These are phyloP conservation scores for Erigeron philadelphicus DNA, from an alignment of 140 eudicot genomes.

Conservation along the genomic window DNA sequence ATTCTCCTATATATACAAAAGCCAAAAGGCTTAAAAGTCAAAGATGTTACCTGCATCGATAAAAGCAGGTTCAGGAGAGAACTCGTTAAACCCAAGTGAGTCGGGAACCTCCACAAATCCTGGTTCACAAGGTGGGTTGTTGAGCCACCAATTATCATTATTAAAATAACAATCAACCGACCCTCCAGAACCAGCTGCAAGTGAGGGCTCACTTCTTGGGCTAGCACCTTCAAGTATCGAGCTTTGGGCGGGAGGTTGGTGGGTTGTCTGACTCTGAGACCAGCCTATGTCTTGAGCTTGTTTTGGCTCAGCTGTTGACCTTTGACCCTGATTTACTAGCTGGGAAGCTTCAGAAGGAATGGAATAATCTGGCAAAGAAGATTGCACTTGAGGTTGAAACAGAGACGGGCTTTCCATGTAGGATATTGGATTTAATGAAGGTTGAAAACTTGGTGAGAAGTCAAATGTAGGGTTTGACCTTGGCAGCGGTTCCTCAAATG, in stretches of 20 bases:
- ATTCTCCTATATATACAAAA: not conserved
- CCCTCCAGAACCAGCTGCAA: constrained; percentile 28
- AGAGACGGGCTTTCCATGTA: constrained; percentile 19
- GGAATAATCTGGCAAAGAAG: constrained; percentile 22
- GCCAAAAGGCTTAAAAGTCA: constrained; percentile 36
- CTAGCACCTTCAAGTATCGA: constrained; percentile 24
- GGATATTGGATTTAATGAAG: constrained; percentile 18
- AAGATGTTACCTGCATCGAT: constrained; percentile 47
- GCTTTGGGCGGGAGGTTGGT: constrained; percentile 31
- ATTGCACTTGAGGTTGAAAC: constrained; percentile 28
- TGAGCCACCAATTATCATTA: constrained; percentile 33
- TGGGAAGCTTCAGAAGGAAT: constrained; percentile 25
- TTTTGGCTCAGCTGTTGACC: constrained; percentile 23
- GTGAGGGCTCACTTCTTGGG: constrained; percentile 17
- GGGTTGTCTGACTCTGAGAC: constrained; percentile 29
- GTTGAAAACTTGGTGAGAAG: constrained; percentile 20
- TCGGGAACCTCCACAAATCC: constrained; percentile 26
- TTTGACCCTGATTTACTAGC: constrained; percentile 29
- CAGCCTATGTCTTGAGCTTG: constrained; percentile 24
- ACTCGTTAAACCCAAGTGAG: constrained; percentile 27
- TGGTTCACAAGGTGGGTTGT: constrained; percentile 27
- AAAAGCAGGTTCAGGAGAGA: constrained; percentile 36
- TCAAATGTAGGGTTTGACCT: constrained; percentile 20
- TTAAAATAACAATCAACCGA: constrained; percentile 35
- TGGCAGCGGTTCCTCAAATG: constrained; percentile 17